Base-by-base conservation (phyloP, 805 yeast genomes). In the Wickerhamomyces strasburgensis region DNA sequence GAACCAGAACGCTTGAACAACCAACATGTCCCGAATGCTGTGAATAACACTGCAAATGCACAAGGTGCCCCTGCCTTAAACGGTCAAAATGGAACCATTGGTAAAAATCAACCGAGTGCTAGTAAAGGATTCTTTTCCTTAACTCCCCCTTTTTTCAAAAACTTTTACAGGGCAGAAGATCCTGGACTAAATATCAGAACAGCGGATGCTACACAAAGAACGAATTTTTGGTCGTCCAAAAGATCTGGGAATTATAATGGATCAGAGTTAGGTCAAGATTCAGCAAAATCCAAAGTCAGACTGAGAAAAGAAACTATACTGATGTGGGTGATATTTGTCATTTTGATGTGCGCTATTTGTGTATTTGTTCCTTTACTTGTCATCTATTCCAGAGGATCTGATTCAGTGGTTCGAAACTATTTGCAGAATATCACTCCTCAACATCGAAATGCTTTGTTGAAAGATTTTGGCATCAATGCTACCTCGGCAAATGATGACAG, bases 371-470 rank as follows among this genome's bases (percentile, higher is more conserved):
- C 57, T 3, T 33, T 49, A 10, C n/a, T 43, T 4, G 46, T 60
- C 2, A 44, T 60, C 3, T 52, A 57, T 17, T 43, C 61, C 1
- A 46, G 54, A 25, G 72, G 72, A 0, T 60, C 67, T 1, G 56
- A 49, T 29, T 19, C 34, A 1, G 37, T 54, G 5, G 58, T 60
- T 3, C 31, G 34, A 14, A 52, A 41, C 1, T 68, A 58, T 39
- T 57, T 67, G 39, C 33, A 42, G 1, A 47, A 55, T 23, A 49
- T 55, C n/a, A 37, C 48, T 3, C 52, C 52, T 10, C 35, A 40
- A 5, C 55, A 54, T 21, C 49, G 61, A 35, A 36, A 41, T 10
- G 33, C 35, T 6, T 34, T 61, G 27, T 34, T 56, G 16, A 18
- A 37, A 6, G 39, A 40, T 1, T 46, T 43, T 27, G 7, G 29